Evolutionary conservation across 495 filamentous ascomycete genomes (phyloP).

Genomic region (Aspergillus indologenus): DNA sequence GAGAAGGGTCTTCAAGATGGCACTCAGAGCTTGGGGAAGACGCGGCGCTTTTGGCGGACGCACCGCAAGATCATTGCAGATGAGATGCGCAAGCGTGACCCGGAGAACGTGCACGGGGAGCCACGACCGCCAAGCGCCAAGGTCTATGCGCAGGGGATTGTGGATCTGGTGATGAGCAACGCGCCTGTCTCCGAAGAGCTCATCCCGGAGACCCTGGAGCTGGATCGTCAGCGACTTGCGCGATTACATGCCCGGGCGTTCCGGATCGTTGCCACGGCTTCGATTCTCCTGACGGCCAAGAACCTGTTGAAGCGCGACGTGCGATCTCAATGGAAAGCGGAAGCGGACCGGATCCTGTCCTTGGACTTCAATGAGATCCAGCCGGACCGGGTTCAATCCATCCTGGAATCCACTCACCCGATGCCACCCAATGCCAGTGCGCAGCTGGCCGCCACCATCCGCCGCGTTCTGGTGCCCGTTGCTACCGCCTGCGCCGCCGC

Average conservation of each 20-base stretch:
- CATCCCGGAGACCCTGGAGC: constrained; percentile 80
- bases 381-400: constrained; percentile 65
- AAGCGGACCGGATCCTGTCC: constrained; percentile 72
- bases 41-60: constrained; percentile 67
- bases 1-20: constrained; percentile 64
- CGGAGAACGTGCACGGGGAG: constrained; percentile 57
- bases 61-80: constrained; percentile 65
- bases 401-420: constrained; percentile 73
- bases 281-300: constrained; percentile 87
- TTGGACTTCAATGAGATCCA: constrained; percentile 54
- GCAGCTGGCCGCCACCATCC: constrained; percentile 46
- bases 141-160: constrained; percentile 75
- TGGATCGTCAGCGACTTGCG: constrained; percentile 70
- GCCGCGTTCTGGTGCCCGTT: constrained; percentile 53
- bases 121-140: constrained; percentile 47
- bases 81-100: constrained; percentile 70
- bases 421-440: constrained; percentile 61
- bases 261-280: constrained; percentile 73
- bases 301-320: constrained; percentile 93
- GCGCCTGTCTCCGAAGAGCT: constrained; percentile 52
- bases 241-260: constrained; percentile 65
- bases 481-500: constrained; percentile 38
- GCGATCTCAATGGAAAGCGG: constrained; percentile 81
- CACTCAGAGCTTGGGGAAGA: constrained; percentile 54
- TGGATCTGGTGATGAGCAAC: constrained; percentile 62